A percentile compares a stretch with the other conserved stretches of the same genome.
phyloP scores from a whole-genome alignment of 2,329 filamentous ascomycete genomes.

The Fusarium camptoceras region DNA sequence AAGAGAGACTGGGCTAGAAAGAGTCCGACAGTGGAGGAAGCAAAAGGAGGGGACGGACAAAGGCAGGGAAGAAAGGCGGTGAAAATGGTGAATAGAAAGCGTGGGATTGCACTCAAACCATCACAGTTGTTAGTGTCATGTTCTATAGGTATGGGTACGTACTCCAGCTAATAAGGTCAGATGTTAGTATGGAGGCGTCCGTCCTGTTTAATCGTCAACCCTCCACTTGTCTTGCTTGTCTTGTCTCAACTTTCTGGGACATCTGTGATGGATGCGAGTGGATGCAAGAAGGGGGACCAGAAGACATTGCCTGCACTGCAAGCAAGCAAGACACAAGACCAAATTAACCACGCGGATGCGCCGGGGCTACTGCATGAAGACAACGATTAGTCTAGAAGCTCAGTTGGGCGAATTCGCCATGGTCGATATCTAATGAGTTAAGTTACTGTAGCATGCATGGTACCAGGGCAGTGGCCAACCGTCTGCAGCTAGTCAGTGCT shows the following conservation, averaged over 20 bases:
- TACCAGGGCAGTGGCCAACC: constrained; percentile 37
- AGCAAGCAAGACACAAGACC: constrained; percentile 43
- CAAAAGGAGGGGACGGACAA: constrained; percentile 18
- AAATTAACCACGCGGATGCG: constrained; percentile 41
- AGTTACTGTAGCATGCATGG: constrained; percentile 9
- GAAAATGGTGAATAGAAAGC: constrained; percentile 40
- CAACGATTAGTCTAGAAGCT: constrained; percentile 39
- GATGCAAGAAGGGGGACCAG: constrained; percentile 27
- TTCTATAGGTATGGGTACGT: constrained; percentile 1
- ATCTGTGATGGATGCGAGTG: constrained; percentile 34
- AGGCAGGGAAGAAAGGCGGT: constrained; percentile 44
- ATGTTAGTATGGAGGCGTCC: constrained; percentile 30
- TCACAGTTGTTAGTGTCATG: not conserved
- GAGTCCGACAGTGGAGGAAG: constrained; percentile 35
- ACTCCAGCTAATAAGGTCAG: constrained; percentile 16
- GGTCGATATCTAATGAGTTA: constrained; percentile 13
- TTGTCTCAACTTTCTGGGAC: constrained; percentile 27
- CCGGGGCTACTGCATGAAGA: constrained; percentile 42
- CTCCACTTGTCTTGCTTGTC: constrained; percentile 3
- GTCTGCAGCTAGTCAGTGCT: constrained; percentile 33
- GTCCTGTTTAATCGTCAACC: constrained; percentile 22
- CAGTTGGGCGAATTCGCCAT: constrained; percentile 19
- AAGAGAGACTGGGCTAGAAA: constrained; percentile 35
- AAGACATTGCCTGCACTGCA: constrained; percentile 19
- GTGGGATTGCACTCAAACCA: constrained; percentile 11